Evolutionary conservation across 768 basidiomycete genomes (phyloP), one percentile per base, ranked within the genome.

Genomic region (Roridomyces roridus): DNA sequence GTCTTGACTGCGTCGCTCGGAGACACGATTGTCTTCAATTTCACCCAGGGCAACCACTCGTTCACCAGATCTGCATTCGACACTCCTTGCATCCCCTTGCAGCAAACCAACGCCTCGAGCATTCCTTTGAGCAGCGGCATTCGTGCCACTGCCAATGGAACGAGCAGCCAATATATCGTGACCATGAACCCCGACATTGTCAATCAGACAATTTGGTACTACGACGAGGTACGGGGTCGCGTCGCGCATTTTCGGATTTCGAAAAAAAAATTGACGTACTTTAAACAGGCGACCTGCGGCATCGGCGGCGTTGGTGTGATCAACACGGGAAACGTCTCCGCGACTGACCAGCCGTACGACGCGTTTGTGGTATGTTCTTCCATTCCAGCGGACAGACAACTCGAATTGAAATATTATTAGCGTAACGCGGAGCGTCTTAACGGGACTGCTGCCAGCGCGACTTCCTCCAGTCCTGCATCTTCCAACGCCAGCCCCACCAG

Each of bases 281-380:
- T n/a, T n/a, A n/a, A n/a, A n/a, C n/a, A n/a, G 56, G 78, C 77
- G 59, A 80, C 79, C 7, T 88, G 86, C 67, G 77, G 73, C 3
- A 57, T 74, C 46, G 86, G 85, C 46, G 85, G 84, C 28, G 85
- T 87, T 40, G 86, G 86, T 36, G 86, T 71, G 10, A 83, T 88
- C 63, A 87, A 88, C 63, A 62, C 76, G 54, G 84, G 86, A 57
- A 71, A 68, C 23, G 76, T 75, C 21, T 77, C 72, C 42, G 72
- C 72, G 23, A 68, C 62, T 8, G 31, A 8, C 68, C 68, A 66
- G 75, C 73, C 34, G 21, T 58, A 76, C 21, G 73, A 65, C 23
- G 77, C 73, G 20, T 50, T 50, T n/a, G 36, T 39, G 35, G 40
- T 41, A 3, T 18, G 40, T 41, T 8, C 4, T 8, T 8, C 15